Base-by-base conservation (phyloP, 140 eudicot genomes). In the Erigeron philadelphicus region DNA sequence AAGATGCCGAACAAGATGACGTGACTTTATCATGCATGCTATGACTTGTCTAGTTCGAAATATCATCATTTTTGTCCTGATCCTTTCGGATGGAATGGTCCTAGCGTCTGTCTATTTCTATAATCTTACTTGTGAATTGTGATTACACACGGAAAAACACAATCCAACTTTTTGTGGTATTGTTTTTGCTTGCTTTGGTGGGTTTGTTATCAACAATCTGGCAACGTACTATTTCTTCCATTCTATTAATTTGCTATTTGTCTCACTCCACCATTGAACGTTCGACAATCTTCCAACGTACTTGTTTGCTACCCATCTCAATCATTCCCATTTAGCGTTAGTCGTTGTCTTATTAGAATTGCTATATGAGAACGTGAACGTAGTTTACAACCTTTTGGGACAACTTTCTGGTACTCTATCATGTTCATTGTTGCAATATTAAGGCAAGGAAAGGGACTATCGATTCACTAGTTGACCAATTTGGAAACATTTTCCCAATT, bases 301-400 rank as follows among this genome's bases (percentile, higher is more conserved):
- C 47, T 44, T 47, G 53, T 18, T 66, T 67, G 67, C 44, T 75
- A 67, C 46, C 47, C 12, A 17, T 66, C 56, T 8, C 46, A 45
- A 56, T 56, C 60, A 42, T 53, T 18, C 17, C 9, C 50, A n/a
- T 69, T 40, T 9, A 3, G 7, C 18, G 9, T 41, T 64, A 64
- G 5, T 13, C 56, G 2, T 45, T 45, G 73, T 65, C 52, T 66
- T 56, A 31, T 17, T 41, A 59, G 42, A 57, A 13, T 21, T 74
- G 49, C 58, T 6, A 52, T 23, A 5, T 6, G 54, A 23, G 31
- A 17, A 15, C 9, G 13, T 25, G 38, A 44, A 11, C 45, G 38
- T 8, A 12, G 64, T n/a, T 25, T 12, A 44, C 16, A 46, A 6
- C 9, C 67, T 2, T 21, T 18, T 59, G 48, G 75, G 68, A 16